Conservation (phyloP, 441 rosid genomes). For the Gossypium aridum region DNA sequence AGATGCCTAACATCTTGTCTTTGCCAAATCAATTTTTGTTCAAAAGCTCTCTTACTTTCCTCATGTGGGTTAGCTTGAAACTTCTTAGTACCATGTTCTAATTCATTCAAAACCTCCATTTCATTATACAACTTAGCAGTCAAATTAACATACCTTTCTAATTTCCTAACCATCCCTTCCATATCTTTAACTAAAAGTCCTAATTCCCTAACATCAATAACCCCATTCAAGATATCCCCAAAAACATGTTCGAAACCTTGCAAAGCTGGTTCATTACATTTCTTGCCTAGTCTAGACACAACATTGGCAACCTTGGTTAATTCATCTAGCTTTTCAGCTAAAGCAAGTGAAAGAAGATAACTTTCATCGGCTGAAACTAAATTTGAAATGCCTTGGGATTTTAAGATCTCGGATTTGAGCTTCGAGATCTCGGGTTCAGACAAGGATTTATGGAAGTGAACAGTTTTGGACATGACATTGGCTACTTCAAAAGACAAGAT, state of each 20-base stretch:
- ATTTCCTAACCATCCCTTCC: slow-evolving; percentile 85
- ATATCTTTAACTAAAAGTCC: slow-evolving; percentile 90
- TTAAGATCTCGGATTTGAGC: slow-evolving; percentile 68
- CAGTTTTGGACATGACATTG: slow-evolving; percentile 73
- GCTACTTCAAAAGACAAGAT: slow-evolving; percentile 95
- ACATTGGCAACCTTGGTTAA: slow-evolving; percentile 62
- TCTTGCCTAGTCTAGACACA: slow-evolving; percentile 85
- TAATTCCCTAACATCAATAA: slow-evolving; percentile 70
- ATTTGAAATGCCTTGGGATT: slow-evolving; percentile 49
- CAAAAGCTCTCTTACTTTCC: slow-evolving; percentile 74
- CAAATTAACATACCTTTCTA: slow-evolving; percentile 77
- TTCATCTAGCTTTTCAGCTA: slow-evolving; percentile 87
- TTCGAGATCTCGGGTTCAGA: slow-evolving; percentile 62
- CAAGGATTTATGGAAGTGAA: slow-evolving; percentile 78
- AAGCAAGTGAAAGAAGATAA: slow-evolving; percentile 62
- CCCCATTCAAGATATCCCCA: slow-evolving; percentile 65
- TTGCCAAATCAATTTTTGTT: slow-evolving; percentile 96
- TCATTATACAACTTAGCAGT: slow-evolving; percentile 75
- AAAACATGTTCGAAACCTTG: slow-evolving; percentile 96
- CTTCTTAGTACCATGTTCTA: slow-evolving; percentile 80
- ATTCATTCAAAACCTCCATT: slow-evolving; percentile 84
- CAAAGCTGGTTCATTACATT: slow-evolving; percentile 78
- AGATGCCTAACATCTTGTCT: slow-evolving; percentile 87
- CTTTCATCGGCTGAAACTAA: slow-evolving; percentile 63
- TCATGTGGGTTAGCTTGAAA: slow-evolving; percentile 78